Evolutionary conservation across 306 rosid species (phyloP).

Genomic region (Biancaea sappan): DNA sequence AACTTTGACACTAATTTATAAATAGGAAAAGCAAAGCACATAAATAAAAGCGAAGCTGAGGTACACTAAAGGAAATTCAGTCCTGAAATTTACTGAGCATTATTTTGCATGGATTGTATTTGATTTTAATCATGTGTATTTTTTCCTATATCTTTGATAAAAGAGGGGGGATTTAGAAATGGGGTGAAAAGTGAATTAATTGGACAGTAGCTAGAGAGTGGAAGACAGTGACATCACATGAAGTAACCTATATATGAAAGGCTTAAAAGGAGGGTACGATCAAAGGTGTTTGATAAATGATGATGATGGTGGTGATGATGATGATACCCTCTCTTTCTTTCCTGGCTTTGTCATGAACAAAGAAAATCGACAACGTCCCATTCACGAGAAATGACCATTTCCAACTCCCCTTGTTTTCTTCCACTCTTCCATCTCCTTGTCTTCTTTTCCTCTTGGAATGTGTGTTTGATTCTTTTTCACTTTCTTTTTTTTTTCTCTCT

Average conservation of each 20-base stretch:
- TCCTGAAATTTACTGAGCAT: not conserved
- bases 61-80: not conserved
- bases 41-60: not conserved
- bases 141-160: too few relatives aligned
- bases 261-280: constrained; percentile 21
- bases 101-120: constrained; percentile 23
- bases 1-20: not conserved
- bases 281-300: constrained; percentile 15
- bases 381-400: constrained; percentile 72
- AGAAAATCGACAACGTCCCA: constrained; percentile 52
- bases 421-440: constrained; percentile 61
- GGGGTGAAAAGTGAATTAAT: constrained; percentile 24
- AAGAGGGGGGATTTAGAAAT: not conserved
- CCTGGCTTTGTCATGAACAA: constrained; percentile 41
- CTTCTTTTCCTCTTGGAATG: constrained; percentile 63
- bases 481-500: not conserved
- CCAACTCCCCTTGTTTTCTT: constrained; percentile 66
- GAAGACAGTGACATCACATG: constrained; percentile 61
- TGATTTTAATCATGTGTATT: not conserved
- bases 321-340: constrained; percentile 6
- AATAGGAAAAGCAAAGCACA: not conserved
- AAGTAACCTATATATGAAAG: constrained; percentile 15
- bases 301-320: too few relatives aligned
- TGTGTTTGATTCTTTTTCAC: constrained; percentile 52
- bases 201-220: constrained; percentile 34